These are phyloP conservation scores for Davidsoniella eucalypti DNA, from an alignment of 2,329 filamentous ascomycete species.

Conservation along the genomic window DNA sequence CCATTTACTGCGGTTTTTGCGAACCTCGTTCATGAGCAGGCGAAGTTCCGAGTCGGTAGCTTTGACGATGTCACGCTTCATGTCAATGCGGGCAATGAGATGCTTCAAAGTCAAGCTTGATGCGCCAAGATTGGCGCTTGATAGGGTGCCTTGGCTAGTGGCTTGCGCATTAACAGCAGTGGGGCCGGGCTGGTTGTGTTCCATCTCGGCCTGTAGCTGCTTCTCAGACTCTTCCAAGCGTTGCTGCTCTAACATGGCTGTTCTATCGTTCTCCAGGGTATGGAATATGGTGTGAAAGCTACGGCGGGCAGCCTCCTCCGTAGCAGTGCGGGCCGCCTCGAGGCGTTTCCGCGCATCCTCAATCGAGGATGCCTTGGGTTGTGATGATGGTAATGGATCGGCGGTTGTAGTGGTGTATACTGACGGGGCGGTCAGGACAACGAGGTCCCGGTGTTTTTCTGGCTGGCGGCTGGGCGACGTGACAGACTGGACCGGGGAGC, in stretches of 20 bases:
- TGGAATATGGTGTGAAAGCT: slow-evolving; percentile 92
- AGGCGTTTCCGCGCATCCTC: slow-evolving; percentile 87
- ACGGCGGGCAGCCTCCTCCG: slow-evolving; percentile 73
- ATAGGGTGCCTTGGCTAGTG: slow-evolving; percentile 51
- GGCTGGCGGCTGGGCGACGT: slow-evolving; percentile 31
- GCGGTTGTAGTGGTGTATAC: slow-evolving; percentile 28
- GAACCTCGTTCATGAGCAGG: slow-evolving; percentile 87
- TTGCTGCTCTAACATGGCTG: slow-evolving; percentile 95
- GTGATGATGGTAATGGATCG: slow-evolving; percentile 17
- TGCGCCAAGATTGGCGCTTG: slow-evolving; percentile 84
- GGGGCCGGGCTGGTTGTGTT: slow-evolving; percentile 39
- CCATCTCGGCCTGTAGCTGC: slow-evolving; percentile 90
- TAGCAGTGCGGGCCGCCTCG: slow-evolving; percentile 79
- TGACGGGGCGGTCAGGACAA: slow-evolving; percentile 6
- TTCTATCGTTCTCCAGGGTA: slow-evolving; percentile 84
- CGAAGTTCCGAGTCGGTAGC: slow-evolving; percentile 87
- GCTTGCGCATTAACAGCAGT: slow-evolving; percentile 34
- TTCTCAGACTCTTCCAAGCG: slow-evolving; percentile 92
- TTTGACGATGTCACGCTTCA: slow-evolving; percentile 75
- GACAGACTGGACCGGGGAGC: slow-evolving; percentile 45
- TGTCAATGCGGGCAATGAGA: slow-evolving; percentile 86
- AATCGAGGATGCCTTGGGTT: slow-evolving; percentile 47
- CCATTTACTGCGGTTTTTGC: slow-evolving; percentile 98
- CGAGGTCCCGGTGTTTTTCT: slow-evolving; percentile 11
- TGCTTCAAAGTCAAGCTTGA: slow-evolving; percentile 95